Evolutionary conservation across 2,329 filamentous ascomycete genomes (phyloP).

Genomic region (Xylaria sp.): DNA sequence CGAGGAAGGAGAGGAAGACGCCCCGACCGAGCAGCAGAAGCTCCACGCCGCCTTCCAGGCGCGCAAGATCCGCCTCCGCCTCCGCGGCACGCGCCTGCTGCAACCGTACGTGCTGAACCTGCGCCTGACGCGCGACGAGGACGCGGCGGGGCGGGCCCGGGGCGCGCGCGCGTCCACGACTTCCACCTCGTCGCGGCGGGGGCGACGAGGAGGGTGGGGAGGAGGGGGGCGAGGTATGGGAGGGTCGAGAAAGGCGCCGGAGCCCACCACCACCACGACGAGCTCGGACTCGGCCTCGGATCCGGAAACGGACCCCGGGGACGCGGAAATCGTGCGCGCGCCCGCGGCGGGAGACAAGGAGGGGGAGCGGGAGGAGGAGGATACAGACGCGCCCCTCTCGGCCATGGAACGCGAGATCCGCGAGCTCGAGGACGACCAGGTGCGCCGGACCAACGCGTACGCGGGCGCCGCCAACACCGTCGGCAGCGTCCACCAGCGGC

Average conservation of each 20-base stretch:
- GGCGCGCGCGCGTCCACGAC: constrained; percentile 28
- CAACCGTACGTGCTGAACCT: constrained; percentile 55
- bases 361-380: constrained; percentile 11
- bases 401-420: constrained; percentile 45
- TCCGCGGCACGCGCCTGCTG: constrained; percentile 58
- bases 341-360: constrained; percentile 18
- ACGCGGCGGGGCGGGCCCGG: constrained; percentile 37
- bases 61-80: constrained; percentile 59
- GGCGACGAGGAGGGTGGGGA: constrained; percentile 31
- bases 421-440: constrained; percentile 54
- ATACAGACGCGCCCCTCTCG: constrained; percentile 31
- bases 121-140: constrained; percentile 52
- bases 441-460: constrained; percentile 67
- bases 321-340: constrained; percentile 26
- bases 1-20: constrained; percentile 26
- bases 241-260: constrained; percentile 4
- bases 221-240: constrained; percentile 21
- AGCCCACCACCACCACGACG: constrained; percentile 14
- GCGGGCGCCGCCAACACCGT: constrained; percentile 66
- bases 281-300: constrained; percentile 18
- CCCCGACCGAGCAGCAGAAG: constrained; percentile 47
- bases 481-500: constrained; percentile 67
- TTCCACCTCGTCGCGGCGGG: too few relatives aligned
- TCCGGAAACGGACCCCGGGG: constrained; percentile 12
- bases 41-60: constrained; percentile 54